Conservation (phyloP, 2,329 filamentous ascomycete genomes). For the Venturia effusa region DNA sequence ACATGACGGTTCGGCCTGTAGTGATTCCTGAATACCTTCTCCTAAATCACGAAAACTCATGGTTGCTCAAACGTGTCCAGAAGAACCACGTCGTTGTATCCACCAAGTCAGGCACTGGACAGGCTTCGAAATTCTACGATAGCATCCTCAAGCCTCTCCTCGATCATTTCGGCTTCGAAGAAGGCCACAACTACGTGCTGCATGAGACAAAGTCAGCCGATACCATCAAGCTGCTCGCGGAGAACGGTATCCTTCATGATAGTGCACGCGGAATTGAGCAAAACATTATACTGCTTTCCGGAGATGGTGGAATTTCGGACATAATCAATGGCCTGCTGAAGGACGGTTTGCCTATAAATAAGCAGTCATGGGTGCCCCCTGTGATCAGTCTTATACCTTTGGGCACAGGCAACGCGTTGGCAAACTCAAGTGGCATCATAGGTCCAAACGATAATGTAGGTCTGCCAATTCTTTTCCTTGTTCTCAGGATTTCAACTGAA, state of each 20-base stretch:
- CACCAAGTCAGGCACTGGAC: slow-evolving; percentile 31
- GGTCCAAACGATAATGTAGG: background rate
- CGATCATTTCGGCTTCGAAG: slow-evolving; percentile 27
- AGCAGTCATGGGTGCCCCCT: slow-evolving; percentile 35
- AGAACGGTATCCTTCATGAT: slow-evolving; percentile 35
- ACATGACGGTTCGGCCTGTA: background rate
- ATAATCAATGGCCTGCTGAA: slow-evolving; percentile 55
- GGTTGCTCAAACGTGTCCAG: background rate
- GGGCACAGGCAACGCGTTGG: slow-evolving; percentile 40
- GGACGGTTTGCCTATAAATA: slow-evolving; percentile 13
- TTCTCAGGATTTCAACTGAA: background rate
- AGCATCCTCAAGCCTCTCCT: slow-evolving; percentile 31
- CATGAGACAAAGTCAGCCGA: slow-evolving; percentile 53
- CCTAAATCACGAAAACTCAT: background rate
- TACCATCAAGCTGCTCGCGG: slow-evolving; percentile 55
- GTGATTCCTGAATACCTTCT: background rate
- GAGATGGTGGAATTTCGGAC: slow-evolving; percentile 80
- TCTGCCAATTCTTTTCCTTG: background rate
- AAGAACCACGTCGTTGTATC: slow-evolving; percentile 32
- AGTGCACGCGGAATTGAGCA: slow-evolving; percentile 37
- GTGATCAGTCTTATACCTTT: slow-evolving; percentile 44
- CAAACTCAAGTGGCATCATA: slow-evolving; percentile 31
- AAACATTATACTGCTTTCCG: slow-evolving; percentile 66
- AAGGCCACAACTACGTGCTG: slow-evolving; percentile 35
- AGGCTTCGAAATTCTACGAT: slow-evolving; percentile 29